These are phyloP conservation scores for Ramaria sp. DNA, from an alignment of 768 basidiomycete species.

Conservation along the genomic window DNA sequence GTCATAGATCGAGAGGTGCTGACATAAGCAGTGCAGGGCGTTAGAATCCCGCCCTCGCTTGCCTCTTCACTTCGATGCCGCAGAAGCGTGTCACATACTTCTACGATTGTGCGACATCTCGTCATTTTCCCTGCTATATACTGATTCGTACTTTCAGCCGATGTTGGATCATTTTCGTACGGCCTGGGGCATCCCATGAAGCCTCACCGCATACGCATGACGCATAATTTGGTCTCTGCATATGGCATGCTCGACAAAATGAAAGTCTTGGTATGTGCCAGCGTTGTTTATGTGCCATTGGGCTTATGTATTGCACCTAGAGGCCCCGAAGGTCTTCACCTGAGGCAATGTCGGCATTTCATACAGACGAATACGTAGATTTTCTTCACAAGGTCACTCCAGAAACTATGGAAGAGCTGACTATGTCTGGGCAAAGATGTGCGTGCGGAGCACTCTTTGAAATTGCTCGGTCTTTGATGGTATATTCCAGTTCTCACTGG, in stretches of 20 bases:
- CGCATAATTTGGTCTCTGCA: conserved; percentile 82
- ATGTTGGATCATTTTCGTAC: conserved; percentile 70
- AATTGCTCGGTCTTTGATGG: neutral
- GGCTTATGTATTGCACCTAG: conserved; percentile 25
- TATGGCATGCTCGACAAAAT: conserved; percentile 93
- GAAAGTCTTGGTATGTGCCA: conserved; percentile 68
- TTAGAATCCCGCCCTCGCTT: too few relatives aligned
- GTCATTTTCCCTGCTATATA: neutral
- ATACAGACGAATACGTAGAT: conserved; percentile 97
- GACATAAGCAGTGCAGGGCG: neutral
- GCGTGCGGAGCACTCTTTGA: conserved; percentile 19
- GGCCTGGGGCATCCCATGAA: conserved; percentile 92
- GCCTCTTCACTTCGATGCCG: conserved; percentile 37
- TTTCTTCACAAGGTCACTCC: conserved; percentile 84
- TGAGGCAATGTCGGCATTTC: conserved; percentile 83
- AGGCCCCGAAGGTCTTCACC: conserved; percentile 60
- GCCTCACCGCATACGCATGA: conserved; percentile 88
- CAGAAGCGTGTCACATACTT: conserved; percentile 71
- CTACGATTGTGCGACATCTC: conserved; percentile 50
- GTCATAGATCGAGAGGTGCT: neutral
- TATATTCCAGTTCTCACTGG: conserved; percentile 44
- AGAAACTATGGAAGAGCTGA: conserved; percentile 81
- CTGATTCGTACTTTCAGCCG: conserved; percentile 31
- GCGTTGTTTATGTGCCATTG: neutral
- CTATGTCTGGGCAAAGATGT: conserved; percentile 81